Evolutionary conservation across 352 stramenopile species (phyloP), one percentile per base, ranked within the genome.

Genomic region (Hyaloperonospora arabidopsidis): DNA sequence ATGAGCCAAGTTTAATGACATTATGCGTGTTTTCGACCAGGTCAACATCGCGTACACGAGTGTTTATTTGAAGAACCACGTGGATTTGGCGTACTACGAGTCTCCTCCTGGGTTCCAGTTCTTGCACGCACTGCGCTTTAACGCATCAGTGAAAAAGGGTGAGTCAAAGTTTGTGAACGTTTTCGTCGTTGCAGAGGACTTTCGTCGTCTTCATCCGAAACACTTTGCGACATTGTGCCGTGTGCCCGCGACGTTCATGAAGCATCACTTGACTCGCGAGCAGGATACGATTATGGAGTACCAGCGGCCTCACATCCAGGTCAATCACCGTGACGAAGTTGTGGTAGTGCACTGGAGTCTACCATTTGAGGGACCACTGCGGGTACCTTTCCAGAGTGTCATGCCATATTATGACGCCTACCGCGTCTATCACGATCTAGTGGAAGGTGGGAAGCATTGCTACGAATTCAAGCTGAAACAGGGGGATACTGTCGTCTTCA

Each of bases 21-120:
- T 46, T 25, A 14, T 55, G 34, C 25, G 25, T 10, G 25, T 32
- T 15, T n/a, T n/a, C n/a, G n/a, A n/a, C 19, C 40, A 93, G 84
- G 76, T 97, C 11, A 98, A 98, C 65, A 95, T 98, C 40, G 95
- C 95, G 17, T 98, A 98, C 69, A 97, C 93, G 34, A 89, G 79
- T 8, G 59, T 86, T 32, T 76, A 79, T 21, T 65, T 98, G 25
- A 89, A 92, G 60, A 92, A 89, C 47, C 95, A 98, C 69, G 74
- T 97, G 66, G 95, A 98, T 66, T 71, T 98, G 52, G 84, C 87
- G 5, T 98, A 98, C 71, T 98, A 98, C 67, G 95, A 98, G 72
- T 97, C 88, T 5, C 89, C 91, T 17, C 95, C 95, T 11, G 94
- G 94, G 19, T 66, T 98, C 29, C 95, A 98, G 72, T 74, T 98